phyloP scores from a whole-genome alignment of 2,329 filamentous ascomycete genomes.

The Cytospora schulzeri region DNA sequence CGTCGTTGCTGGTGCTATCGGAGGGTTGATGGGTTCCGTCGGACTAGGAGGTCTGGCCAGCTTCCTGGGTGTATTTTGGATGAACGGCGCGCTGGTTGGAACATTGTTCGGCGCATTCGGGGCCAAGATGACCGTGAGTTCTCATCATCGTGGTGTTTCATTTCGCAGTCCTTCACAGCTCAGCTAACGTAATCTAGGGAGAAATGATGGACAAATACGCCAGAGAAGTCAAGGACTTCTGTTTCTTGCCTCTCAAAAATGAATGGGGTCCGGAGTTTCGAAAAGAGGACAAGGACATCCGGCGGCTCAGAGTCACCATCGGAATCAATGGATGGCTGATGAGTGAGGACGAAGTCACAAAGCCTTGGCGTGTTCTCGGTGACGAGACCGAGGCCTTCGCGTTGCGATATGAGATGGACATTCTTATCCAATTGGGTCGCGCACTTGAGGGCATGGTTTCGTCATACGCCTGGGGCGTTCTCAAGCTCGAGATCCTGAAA shows the following conservation, averaged over 20 bases:
- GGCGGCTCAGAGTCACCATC: slow-evolving; percentile 76
- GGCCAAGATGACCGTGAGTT: slow-evolving; percentile 64
- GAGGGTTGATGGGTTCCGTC: slow-evolving; percentile 80
- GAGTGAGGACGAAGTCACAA: slow-evolving; percentile 71
- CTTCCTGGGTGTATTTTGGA: slow-evolving; percentile 83
- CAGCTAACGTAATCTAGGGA: slow-evolving; percentile 47
- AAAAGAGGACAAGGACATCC: slow-evolving; percentile 38
- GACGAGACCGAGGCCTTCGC: slow-evolving; percentile 79
- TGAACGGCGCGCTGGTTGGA: slow-evolving; percentile 83
- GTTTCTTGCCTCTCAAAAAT: slow-evolving; percentile 72
- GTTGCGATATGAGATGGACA: slow-evolving; percentile 78
- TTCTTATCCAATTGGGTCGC: slow-evolving; percentile 74
- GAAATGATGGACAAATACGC: slow-evolving; percentile 88
- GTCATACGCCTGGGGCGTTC: slow-evolving; percentile 73
- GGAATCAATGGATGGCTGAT: slow-evolving; percentile 87
- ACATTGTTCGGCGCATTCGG: slow-evolving; percentile 89
- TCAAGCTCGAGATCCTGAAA: slow-evolving; percentile 75
- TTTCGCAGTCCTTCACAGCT: neutral
- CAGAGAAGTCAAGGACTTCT: slow-evolving; percentile 79
- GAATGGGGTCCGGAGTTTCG: slow-evolving; percentile 41
- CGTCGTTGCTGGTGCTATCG: slow-evolving; percentile 81
- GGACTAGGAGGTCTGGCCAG: slow-evolving; percentile 84
- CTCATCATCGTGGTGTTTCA: neutral
- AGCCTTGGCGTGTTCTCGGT: slow-evolving; percentile 77
- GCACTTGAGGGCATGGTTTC: slow-evolving; percentile 72